Base-by-base conservation (phyloP, 108 stramenopile species). In the Pinguiococcus pyrenoidosus region DNA sequence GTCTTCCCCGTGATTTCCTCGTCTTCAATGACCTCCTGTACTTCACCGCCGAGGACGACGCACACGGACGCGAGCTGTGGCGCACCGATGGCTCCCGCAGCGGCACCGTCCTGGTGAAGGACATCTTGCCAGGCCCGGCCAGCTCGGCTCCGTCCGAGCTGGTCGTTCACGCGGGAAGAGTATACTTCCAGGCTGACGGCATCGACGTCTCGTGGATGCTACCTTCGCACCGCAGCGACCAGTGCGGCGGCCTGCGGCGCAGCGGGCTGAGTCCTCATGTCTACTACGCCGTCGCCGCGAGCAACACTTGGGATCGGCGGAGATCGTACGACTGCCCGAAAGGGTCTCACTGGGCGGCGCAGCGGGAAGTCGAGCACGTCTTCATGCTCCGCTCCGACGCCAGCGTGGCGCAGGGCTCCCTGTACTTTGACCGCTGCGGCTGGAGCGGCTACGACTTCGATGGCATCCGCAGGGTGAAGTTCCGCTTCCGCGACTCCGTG, bases 391-490 rank as follows among this genome's bases (percentile, higher is more conserved):
- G 18, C 13, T 25, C 58, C 20, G 44, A 48, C 14, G 47, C 34
- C n/a, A 24, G 46, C 23, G 33, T 23, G 10, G 50, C 22, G 21
- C 23, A 9, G 7, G 40, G 26, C 8, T 56, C 49, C 40, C 57
- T 64, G 14, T 64, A 64, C 55, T 56, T 39, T 16, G 42, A 29
- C 12, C 62, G 64, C 22, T 68, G 66, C 36, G 66, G 66, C 27
- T 68, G 66, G 66, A 32, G 51, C 24, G 66, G 54, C 12, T 62
- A 50, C n/a, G 14, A 17, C 16, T 68, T 56, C 57, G 66, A 57
- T 8, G 43, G 33, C 27, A 28, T 9, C 2, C 20, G 33, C 20
- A 62, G 66, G 20, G 26, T 20, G 14, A 57, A 56, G 25, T 68
- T 68, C 51, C 63, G 62, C 12, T 64, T 64, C 57, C 52, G 57